Base-by-base conservation (phyloP, 1,284 basidiomycete genomes). In the Ustilago trichophora region DNA sequence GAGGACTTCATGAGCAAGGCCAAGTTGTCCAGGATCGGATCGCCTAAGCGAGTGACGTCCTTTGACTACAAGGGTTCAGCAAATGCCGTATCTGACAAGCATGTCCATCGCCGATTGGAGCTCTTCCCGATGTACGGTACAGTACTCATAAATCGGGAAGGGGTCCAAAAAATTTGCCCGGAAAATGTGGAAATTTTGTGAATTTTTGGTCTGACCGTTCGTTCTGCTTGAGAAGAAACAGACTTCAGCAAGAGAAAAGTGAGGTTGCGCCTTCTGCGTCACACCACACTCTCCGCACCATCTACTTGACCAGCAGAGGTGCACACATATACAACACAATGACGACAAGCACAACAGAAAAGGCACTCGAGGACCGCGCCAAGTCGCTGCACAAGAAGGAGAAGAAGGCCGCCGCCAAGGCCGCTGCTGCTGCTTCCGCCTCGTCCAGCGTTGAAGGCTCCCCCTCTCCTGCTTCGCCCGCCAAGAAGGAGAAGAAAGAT, bases 401-500 rank as follows among this genome's bases (percentile, higher is more conserved):
- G 62, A 82, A 82, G 75, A 80, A 80, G 69, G 68, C 52, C 3
- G 47, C 49, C 33, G 50, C 63, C 41, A 54, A 54, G 26, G 57
- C 57, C 24, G 56, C 47, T 27, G 73, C 59, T 22, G 51, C 66
- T 56, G 42, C 41, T 11, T 21, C 37, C 11, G 25, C 44, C 25
- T 45, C 37, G n/a, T n/a, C n/a, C n/a, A n/a, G n/a, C 47, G 44
- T 27, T 38, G 47, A 51, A 18, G 65, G 58, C 15, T 54, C 62
- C 9, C 54, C 60, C 18, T 52, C 60, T 4, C 60, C 60, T n/a
- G 49, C 53, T 3, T 64, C 60, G 2, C 62, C 62, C 3, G 19
- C 43, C 46, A 58, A 72, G 42, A 62, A 66, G 55, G 56, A 59
- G 2, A 51, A 81, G 72, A 80, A 77, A 50, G 82, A 83, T 76